Conservation (phyloP, 1,139 yeast genomes). For the Debaryomyces singareniensis region DNA sequence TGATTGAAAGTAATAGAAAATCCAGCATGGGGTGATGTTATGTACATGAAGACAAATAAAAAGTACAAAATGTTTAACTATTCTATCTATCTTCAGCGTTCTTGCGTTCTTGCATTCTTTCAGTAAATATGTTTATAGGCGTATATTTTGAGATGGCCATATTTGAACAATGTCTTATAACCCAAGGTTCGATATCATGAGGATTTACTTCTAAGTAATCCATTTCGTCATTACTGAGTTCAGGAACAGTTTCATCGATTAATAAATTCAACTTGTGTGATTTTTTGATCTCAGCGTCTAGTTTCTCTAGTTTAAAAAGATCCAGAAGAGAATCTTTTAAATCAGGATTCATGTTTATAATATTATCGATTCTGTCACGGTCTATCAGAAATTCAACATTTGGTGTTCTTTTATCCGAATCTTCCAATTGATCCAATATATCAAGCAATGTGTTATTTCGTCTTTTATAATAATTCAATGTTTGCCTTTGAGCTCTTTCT, state of each 20-base stretch:
- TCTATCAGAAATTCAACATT: slow-evolving; percentile 8
- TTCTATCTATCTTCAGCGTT: slow-evolving; percentile 3
- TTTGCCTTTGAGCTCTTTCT: slow-evolving; percentile 29
- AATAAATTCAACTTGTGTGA: slow-evolving; percentile 10
- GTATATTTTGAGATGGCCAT: slow-evolving; percentile 29
- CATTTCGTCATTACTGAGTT: slow-evolving; percentile 33
- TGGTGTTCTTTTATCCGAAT: neutral
- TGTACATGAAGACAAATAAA: no score
- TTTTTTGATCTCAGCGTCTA: slow-evolving; percentile 5
- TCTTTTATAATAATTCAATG: slow-evolving; percentile 29
- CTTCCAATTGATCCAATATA: slow-evolving; percentile 18
- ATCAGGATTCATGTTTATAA: slow-evolving; percentile 18
- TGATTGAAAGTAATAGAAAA: slow-evolving; percentile 35
- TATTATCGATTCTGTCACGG: slow-evolving; percentile 15
- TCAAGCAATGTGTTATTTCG: slow-evolving; percentile 34
- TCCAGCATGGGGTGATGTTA: slow-evolving; percentile 11
- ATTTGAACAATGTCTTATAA: slow-evolving; percentile 29
- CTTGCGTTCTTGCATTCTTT: slow-evolving; percentile 2
- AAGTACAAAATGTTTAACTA: no score
- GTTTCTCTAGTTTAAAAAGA: slow-evolving; percentile 7
- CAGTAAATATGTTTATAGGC: slow-evolving; percentile 19
- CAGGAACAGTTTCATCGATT: slow-evolving; percentile 30
- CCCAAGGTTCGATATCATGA: slow-evolving; percentile 34
- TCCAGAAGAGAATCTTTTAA: slow-evolving; percentile 13
- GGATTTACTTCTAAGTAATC: slow-evolving; percentile 32